Evolutionary conservation across 2,329 filamentous ascomycete species (phyloP).

Genomic region (Fusarium lateritium): DNA sequence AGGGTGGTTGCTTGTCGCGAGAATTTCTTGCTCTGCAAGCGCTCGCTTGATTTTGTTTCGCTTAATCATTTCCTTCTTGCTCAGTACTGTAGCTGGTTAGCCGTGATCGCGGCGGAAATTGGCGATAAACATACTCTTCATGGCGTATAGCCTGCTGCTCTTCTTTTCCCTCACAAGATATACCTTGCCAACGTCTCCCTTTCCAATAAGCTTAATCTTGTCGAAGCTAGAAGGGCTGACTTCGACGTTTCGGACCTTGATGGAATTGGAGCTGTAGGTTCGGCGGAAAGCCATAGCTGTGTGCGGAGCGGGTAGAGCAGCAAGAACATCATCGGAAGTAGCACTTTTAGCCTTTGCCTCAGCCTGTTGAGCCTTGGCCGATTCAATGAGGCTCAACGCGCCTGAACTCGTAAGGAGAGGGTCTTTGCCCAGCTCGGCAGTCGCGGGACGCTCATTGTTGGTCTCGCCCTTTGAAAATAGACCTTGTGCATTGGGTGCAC

Average conservation of each 20-base stretch:
- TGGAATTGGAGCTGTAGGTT: constrained; percentile 99
- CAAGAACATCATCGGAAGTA: constrained; percentile 66
- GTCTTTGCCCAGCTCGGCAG: constrained; percentile 89
- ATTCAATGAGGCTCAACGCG: constrained; percentile 55
- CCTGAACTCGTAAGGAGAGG: constrained; percentile 71
- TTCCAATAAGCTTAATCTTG: constrained; percentile 99
- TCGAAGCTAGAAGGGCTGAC: constrained; percentile 96
- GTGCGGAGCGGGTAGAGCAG: constrained; percentile 76
- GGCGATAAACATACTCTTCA: constrained; percentile 82
- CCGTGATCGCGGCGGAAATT: background rate
- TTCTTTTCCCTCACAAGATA: constrained; percentile 99
- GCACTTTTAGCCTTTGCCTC: constrained; percentile 56
- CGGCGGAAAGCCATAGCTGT: constrained; percentile 84
- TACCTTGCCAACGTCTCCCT: constrained; percentile 98
- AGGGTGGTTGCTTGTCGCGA: constrained; percentile 98
- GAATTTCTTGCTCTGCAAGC: constrained; percentile 95
- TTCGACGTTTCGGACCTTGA: constrained; percentile 97
- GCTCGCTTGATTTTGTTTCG: constrained; percentile 99
- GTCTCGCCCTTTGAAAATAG: constrained; percentile 76
- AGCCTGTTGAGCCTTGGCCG: constrained; percentile 43
- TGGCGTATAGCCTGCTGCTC: constrained; percentile 93
- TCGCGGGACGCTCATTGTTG: constrained; percentile 79
- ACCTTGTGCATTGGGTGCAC: constrained; percentile 96
- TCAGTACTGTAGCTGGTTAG: constrained; percentile 79
- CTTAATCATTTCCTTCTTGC: constrained; percentile 99